These are phyloP conservation scores for Lipomyces orientalis DNA, from an alignment of 805 yeast genomes.

Conservation along the genomic window DNA sequence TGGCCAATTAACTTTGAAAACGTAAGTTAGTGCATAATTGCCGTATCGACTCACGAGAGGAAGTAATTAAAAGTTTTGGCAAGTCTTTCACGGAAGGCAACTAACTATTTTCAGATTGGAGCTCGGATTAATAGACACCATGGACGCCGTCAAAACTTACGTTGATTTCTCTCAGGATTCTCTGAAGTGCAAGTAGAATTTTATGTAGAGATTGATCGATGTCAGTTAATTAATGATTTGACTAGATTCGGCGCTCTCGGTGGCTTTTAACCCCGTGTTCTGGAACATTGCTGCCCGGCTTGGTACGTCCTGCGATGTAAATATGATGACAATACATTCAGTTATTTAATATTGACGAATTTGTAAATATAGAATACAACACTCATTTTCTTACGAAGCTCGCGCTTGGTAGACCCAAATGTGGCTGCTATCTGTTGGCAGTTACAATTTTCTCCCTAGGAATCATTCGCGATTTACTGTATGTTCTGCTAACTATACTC, in stretches of 20 bases:
- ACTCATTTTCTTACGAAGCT: conserved; percentile 76
- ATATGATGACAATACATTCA: background rate
- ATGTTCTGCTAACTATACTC: conserved; percentile 16
- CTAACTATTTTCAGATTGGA: background rate
- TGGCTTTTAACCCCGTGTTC: conserved; percentile 90
- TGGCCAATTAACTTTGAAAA: background rate
- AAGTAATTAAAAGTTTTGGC: background rate
- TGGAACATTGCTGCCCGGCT: conserved; percentile 93
- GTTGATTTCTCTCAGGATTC: conserved; percentile 31
- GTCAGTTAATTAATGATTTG: background rate
- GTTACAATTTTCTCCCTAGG: conserved; percentile 84
- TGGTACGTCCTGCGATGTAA: conserved; percentile 42
- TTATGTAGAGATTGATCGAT: background rate
- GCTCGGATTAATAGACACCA: background rate
- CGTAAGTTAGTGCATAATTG: background rate
- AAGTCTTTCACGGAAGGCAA: background rate
- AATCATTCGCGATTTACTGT: conserved; percentile 74
- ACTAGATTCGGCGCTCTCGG: conserved; percentile 61
- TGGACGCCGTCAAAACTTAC: background rate
- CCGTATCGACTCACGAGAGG: background rate
- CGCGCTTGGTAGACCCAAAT: conserved; percentile 65
- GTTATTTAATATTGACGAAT: background rate
- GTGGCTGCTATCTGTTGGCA: conserved; percentile 88
- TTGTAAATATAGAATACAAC: conserved; percentile 62
- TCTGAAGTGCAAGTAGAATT: conserved; percentile 18